phyloP scores from a whole-genome alignment of 2,329 filamentous ascomycete species.

The Aspergillus piperis region DNA sequence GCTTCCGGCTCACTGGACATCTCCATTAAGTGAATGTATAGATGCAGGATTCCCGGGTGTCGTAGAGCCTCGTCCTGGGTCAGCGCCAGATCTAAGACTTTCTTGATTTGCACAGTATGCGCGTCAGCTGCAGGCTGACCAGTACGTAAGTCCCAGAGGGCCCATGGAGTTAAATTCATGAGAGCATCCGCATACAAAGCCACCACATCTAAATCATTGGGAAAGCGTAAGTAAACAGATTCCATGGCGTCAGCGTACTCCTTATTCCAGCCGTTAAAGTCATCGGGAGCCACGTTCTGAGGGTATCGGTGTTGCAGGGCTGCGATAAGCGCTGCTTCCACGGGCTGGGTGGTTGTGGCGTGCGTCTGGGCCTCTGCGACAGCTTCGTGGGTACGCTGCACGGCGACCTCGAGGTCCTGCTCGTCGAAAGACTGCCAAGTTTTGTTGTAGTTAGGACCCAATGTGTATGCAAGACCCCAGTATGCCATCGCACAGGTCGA shows the following conservation, averaged over 20 bases:
- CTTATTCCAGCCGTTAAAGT: constrained; percentile 58
- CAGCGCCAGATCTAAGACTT: constrained; percentile 61
- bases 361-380: constrained; percentile 46
- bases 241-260: constrained; percentile 65
- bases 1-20: constrained; percentile 69
- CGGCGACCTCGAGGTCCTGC: constrained; percentile 54
- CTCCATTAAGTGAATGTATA: constrained; percentile 78
- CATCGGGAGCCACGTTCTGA: constrained; percentile 48
- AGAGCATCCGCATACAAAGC: constrained; percentile 65
- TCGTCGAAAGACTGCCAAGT: constrained; percentile 72
- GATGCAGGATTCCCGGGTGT: constrained; percentile 71
- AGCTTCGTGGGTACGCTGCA: constrained; percentile 52
- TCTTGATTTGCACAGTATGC: constrained; percentile 60
- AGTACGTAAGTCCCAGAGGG: constrained; percentile 62
- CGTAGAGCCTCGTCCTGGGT: constrained; percentile 48
- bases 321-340: constrained; percentile 64
- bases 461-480: constrained; percentile 58
- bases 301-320: constrained; percentile 67
- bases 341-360: constrained; percentile 42
- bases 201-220: constrained; percentile 63
- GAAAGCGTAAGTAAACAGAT: constrained; percentile 54
- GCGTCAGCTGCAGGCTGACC: constrained; percentile 58
- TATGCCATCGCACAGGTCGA: constrained; percentile 41
- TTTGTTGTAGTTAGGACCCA: constrained; percentile 79
- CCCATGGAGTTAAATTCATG: constrained; percentile 68